Conservation (phyloP, 2,329 filamentous ascomycete genomes). For the Neocatenulostroma microsporum region DNA sequence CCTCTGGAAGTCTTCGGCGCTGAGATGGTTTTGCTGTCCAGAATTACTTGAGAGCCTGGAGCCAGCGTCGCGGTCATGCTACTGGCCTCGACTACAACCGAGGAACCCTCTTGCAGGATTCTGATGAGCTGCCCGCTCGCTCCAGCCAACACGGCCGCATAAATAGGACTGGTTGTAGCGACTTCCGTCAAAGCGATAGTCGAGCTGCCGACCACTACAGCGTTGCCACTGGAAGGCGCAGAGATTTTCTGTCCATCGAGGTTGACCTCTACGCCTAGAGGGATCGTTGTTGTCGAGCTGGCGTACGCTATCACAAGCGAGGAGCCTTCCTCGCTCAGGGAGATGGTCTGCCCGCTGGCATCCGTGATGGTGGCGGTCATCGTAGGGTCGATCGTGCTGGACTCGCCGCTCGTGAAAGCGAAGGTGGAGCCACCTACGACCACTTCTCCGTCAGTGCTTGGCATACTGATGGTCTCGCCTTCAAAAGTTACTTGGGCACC, state of each 20-base stretch:
- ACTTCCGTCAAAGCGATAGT: background rate
- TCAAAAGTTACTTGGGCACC: background rate
- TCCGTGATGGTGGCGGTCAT: background rate
- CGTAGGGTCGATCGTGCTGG: background rate
- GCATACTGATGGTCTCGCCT: background rate
- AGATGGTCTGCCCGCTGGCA: background rate
- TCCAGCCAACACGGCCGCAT: background rate
- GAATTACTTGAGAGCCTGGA: background rate
- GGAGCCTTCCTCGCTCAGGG: background rate
- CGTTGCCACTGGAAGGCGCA: background rate
- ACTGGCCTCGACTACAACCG: background rate
- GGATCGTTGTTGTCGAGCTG: background rate
- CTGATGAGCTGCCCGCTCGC: background rate
- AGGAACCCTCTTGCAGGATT: constrained; percentile 3
- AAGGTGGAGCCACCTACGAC: background rate
- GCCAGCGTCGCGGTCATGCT: background rate
- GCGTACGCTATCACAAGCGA: background rate
- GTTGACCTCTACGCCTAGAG: background rate
- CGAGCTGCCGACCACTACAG: background rate
- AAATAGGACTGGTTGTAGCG: background rate
- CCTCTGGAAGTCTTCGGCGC: no score
- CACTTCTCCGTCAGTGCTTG: background rate
- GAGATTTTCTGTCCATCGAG: background rate
- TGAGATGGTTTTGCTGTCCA: background rate
- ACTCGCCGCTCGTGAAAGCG: background rate